Percentiles rank a stretch among this genome's conserved stretches.
Evolutionary conservation across 768 basidiomycete species (phyloP).

Genomic region (Russula emetica): DNA sequence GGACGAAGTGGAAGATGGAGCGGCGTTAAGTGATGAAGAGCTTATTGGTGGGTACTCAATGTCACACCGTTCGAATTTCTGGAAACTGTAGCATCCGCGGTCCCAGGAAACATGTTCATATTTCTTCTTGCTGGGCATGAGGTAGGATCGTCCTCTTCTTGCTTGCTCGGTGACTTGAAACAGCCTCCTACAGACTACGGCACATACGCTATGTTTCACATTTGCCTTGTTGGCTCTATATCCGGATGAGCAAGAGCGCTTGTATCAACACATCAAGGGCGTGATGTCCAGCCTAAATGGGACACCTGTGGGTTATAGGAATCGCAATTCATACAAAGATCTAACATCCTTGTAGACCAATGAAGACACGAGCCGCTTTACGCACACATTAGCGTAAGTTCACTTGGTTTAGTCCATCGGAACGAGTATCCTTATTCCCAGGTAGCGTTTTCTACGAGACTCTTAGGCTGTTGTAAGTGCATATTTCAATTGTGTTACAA

Average conservation of each 20-base stretch:
- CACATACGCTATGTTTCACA: constrained; percentile 37
- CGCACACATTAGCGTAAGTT: constrained; percentile 25
- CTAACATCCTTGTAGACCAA: constrained; percentile 24
- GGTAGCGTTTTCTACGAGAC: constrained; percentile 50
- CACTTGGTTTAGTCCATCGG: too few species aligned
- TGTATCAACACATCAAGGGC: constrained; percentile 36
- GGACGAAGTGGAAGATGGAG: constrained; percentile 19
- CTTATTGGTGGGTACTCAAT: constrained; percentile 20
- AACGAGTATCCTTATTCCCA: not conserved
- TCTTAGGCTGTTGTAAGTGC: constrained; percentile 39
- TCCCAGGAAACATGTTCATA: constrained; percentile 32
- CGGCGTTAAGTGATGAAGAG: constrained; percentile 28
- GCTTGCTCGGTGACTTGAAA: too few species aligned
- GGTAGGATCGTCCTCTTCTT: constrained; percentile 16
- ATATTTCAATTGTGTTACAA: not conserved
- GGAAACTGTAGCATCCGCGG: not conserved
- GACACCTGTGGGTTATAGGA: not conserved
- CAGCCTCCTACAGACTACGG: constrained; percentile 19
- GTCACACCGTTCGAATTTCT: not conserved
- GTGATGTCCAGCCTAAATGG: constrained; percentile 32
- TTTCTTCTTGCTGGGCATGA: constrained; percentile 38
- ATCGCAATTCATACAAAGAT: not conserved
- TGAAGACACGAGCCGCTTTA: constrained; percentile 29
- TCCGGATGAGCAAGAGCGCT: constrained; percentile 41
- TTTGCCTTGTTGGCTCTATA: constrained; percentile 43